phyloP scores from a whole-genome alignment of 352 stramenopile genomes.

The Globisporangium ultimum region DNA sequence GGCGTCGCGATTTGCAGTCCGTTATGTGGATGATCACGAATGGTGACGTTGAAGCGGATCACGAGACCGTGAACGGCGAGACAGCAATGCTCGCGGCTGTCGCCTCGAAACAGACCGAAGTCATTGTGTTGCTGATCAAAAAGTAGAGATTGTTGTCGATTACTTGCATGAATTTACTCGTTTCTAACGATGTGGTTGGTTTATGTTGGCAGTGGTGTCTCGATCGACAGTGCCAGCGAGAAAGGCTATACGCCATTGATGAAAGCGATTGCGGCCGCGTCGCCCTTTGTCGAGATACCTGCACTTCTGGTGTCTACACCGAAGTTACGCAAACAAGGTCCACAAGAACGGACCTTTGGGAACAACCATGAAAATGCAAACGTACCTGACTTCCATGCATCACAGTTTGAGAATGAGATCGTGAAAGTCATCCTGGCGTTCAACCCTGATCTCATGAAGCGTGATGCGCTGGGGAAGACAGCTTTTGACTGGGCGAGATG shows the following conservation, averaged over 20 bases:
- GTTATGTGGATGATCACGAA: constrained; percentile 75
- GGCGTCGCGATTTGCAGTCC: constrained; percentile 49
- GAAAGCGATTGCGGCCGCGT: constrained; percentile 59
- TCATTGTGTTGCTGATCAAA: constrained; percentile 37
- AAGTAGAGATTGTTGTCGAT: constrained; percentile 21
- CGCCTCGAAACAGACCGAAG: constrained; percentile 36
- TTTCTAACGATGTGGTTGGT: not conserved
- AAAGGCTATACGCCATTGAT: constrained; percentile 73
- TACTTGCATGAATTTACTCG: not conserved
- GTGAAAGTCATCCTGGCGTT: constrained; percentile 35
- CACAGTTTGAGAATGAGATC: constrained; percentile 50
- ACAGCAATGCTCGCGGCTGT: constrained; percentile 59
- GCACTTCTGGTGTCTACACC: not conserved
- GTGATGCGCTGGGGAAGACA: constrained; percentile 45
- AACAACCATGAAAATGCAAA: constrained; percentile 1
- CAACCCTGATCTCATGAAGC: constrained; percentile 35
- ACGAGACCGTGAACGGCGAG: constrained; percentile 56
- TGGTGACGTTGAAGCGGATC: constrained; percentile 35
- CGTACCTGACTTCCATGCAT: not conserved
- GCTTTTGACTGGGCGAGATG: constrained; percentile 66
- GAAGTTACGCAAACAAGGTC: not conserved
- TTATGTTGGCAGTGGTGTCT: constrained; percentile 34
- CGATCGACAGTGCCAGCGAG: constrained; percentile 45
- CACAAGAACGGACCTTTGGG: not conserved
- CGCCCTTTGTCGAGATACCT: constrained; percentile 18